Conservation (phyloP, 225 moss, liverwort and hornwort genomes). For the Pseudisothecium myosuroides region DNA sequence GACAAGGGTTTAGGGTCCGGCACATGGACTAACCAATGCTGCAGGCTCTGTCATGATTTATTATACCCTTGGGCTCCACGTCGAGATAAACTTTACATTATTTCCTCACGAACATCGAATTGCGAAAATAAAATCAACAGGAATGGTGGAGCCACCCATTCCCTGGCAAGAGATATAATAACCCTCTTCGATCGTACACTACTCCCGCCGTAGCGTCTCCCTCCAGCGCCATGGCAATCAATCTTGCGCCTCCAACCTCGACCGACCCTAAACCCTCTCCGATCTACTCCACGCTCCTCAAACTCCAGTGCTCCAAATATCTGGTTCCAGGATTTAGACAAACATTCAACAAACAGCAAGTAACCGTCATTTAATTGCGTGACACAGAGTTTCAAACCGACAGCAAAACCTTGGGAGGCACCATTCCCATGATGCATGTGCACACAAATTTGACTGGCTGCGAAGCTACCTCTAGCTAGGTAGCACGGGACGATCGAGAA, state of each 20-base stretch:
- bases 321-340: neutral
- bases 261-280: neutral
- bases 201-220: neutral
- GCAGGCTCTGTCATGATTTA: neutral
- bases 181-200: neutral
- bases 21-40: neutral
- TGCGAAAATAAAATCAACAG: neutral
- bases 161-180: no score
- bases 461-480: neutral
- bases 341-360: neutral
- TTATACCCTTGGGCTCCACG: neutral
- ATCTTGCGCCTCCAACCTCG: neutral
- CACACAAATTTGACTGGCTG: neutral
- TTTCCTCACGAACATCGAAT: neutral
- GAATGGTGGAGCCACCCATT: neutral
- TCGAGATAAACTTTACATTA: neutral
- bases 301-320: neutral
- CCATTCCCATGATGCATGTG: neutral
- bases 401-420: neutral
- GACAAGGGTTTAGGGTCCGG: neutral
- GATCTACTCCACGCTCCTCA: neutral
- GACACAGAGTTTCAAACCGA: neutral
- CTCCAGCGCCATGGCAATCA: neutral
- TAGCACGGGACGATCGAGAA: neutral
- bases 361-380: neutral